Evolutionary conservation across 257 asterid genomes (phyloP), one percentile per base, ranked within the genome.

Genomic region (Voacanga thouarsii): DNA sequence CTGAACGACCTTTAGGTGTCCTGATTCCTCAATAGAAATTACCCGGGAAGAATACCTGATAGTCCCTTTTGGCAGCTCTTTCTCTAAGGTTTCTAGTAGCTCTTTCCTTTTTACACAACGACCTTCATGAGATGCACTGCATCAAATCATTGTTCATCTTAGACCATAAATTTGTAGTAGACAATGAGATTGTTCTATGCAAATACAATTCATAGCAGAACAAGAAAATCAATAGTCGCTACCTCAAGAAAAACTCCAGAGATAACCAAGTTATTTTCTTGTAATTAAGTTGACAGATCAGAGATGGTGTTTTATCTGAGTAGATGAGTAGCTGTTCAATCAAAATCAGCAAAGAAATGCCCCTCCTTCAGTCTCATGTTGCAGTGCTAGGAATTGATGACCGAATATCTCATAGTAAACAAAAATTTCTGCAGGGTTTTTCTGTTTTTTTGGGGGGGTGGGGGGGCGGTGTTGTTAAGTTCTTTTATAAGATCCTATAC

Each of bases 11-110:
- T 91, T 94, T 75, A 88, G 70, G 23, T 44, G 76, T 9, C 96
- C 97, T 1, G 96, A 88, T 85, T 87, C 89, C 77, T 88, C 90
- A 39, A 94, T 85, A 4, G 85, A 83, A 66, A 89, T 94, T 43
- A 94, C 87, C 81, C 84, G 89, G 28, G 98, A 94, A 64, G 97
- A 92, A 76, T 84, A 91, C 79, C 92, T 82, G 44, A 94, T 77
- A 37, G 89, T 85, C 44, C 90, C 97, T 65, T 82, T 66, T 14
- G 97, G 98, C 81, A 94, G 86, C 76, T 90, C 96, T 69, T 86
- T 89, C 77, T 76, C 90, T 47, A 92, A 66, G 26, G 86, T 81
- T 75, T 90, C 96, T 76, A 92, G 65, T 8, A 94, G 78, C 24
- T 87, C 89, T 79, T 86, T 85, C 83, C 97, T 87, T 76, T 75